Conservation (phyloP, 2,329 filamentous ascomycete genomes). For the Myriosclerotinia scirpicola region DNA sequence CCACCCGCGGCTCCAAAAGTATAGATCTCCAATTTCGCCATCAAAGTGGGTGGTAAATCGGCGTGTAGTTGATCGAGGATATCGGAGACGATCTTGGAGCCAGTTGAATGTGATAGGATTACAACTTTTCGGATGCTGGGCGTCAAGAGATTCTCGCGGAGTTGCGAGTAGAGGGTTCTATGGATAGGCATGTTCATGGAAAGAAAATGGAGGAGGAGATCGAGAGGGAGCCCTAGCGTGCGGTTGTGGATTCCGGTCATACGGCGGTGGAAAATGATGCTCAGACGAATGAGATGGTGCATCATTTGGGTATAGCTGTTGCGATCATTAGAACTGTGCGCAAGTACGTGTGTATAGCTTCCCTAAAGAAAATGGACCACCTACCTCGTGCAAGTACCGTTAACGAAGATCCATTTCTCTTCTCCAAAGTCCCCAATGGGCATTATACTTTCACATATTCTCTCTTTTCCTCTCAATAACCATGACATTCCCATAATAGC, state of each 20-base stretch:
- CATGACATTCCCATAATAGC: conserved; percentile 20
- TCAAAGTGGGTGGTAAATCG: conserved; percentile 61
- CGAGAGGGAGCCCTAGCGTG: conserved; percentile 68
- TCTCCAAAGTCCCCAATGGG: conserved; percentile 22
- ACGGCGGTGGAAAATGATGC: conserved; percentile 67
- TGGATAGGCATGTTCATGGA: conserved; percentile 70
- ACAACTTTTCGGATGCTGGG: conserved; percentile 64
- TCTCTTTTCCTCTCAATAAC: conserved; percentile 24
- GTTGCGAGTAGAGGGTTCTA: conserved; percentile 54
- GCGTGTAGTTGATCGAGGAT: conserved; percentile 73
- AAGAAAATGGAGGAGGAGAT: conserved; percentile 71
- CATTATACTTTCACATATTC: conserved; percentile 17
- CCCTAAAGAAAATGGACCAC: neutral
- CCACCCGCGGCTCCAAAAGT: conserved; percentile 77
- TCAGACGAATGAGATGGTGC: conserved; percentile 66
- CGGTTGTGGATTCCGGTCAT: conserved; percentile 73
- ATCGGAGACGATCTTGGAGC: conserved; percentile 69
- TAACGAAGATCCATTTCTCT: conserved; percentile 28
- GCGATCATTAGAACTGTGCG: conserved; percentile 1
- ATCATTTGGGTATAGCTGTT: conserved; percentile 60
- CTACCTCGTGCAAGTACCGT: conserved; percentile 29
- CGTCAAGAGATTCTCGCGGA: conserved; percentile 63
- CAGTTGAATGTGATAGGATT: conserved; percentile 72
- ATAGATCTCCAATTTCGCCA: conserved; percentile 68
- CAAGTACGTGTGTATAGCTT: neutral